Evolutionary conservation across 352 stramenopile genomes (phyloP).

Genomic region (Peronospora destructor): DNA sequence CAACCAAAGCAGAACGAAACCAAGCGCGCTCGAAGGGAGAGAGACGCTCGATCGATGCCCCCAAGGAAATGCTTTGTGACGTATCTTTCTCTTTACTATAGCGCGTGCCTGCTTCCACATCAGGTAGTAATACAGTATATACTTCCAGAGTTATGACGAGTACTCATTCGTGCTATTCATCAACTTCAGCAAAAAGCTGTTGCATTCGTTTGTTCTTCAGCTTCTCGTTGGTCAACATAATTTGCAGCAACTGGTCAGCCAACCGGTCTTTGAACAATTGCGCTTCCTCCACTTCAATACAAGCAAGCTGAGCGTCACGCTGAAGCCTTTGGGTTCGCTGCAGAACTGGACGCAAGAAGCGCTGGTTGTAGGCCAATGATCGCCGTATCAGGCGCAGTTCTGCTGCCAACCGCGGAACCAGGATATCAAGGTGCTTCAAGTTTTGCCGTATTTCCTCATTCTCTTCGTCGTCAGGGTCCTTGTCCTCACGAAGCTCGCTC

Average conservation of each 20-base stretch:
- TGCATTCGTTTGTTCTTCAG: conserved; percentile 73
- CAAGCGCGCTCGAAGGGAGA: conserved; percentile 20
- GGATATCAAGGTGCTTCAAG: conserved; percentile 51
- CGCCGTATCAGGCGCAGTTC: conserved; percentile 45
- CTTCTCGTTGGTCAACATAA: conserved; percentile 56
- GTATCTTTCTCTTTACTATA: conserved; percentile 20
- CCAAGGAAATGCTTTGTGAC: conserved; percentile 20
- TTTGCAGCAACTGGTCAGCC: conserved; percentile 67
- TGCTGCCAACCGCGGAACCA: conserved; percentile 49
- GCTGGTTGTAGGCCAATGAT: conserved; percentile 40
- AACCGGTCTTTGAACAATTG: conserved; percentile 72
- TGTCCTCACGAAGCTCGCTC: conserved; percentile 14
- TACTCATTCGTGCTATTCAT: conserved; percentile 18
- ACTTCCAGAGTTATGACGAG: conserved; percentile 24
- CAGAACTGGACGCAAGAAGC: conserved; percentile 31
- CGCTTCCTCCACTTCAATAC: conserved; percentile 61
- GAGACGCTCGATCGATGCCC: conserved; percentile 7
- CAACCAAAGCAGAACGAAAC: conserved; percentile 20
- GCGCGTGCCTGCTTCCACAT: conserved; percentile 24
- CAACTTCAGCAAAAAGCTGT: conserved; percentile 62
- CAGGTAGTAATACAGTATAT: conserved; percentile 41
- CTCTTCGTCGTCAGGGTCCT: conserved; percentile 39
- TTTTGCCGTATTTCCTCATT: conserved; percentile 44
- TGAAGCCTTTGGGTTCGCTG: conserved; percentile 35
- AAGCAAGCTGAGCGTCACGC: conserved; percentile 44